Base-by-base conservation (phyloP, 805 yeast genomes). In the Yamadazyma endophytica region DNA sequence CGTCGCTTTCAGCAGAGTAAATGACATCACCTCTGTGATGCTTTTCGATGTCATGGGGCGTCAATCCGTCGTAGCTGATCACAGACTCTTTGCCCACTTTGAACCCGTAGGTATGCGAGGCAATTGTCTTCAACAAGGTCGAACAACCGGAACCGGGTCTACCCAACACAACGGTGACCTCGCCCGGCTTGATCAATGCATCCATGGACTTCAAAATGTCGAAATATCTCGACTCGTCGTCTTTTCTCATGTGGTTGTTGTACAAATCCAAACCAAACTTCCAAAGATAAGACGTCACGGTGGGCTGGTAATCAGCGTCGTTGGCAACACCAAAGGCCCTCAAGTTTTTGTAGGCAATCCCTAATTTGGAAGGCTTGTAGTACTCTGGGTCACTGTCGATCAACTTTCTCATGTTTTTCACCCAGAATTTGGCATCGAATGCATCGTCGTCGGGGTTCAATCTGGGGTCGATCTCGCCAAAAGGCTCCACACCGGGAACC, bases 241-340 rank as follows among this genome's bases (percentile, higher is more conserved):
- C 28, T 16, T 32, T 31, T n/a, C n/a, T n/a, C 21, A 37, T 37
- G 12, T 50, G 31, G 3, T 36, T 23, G 33, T 50, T 39, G 18
- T 43, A 13, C 3, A 35, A 33, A 17, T 56, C 50, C 9, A 24
- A 34, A 4, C 44, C 36, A 4, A 34, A 17, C 53, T 64, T 48
- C 49, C 52, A 26, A 47, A 51, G 16, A 47, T 56, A 56, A 42
- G 75, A 79, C 16, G 65, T 46, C 3, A 76, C 73, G 3, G 80
- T 79, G 3, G 76, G 62, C 52, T 78, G 85, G 52, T 74, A 80
- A 47, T 80, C 83, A 8, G 81, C 70, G 52, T 78, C 86, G 3
- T 78, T 65, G 3, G 86, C 82, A 31, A 75, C 65, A 52, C 87
- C 88, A 40, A 56, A 70, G 3, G 82, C 83, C 36, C 80, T 51